These are phyloP conservation scores for Penicillium canescens DNA, from an alignment of 495 filamentous ascomycete genomes.

Conservation along the genomic window DNA sequence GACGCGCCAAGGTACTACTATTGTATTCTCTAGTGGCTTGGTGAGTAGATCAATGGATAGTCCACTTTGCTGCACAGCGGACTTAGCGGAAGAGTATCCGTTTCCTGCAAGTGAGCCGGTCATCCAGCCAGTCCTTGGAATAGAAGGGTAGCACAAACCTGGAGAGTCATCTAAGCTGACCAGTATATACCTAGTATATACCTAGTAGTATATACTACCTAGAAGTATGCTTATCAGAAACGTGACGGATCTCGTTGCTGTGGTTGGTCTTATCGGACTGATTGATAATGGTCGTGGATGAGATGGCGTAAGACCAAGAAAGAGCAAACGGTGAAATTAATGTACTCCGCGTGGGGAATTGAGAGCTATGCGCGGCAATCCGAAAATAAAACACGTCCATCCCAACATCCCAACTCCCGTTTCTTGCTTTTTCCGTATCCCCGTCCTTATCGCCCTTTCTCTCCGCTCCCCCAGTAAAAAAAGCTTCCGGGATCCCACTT, in stretches of 20 bases:
- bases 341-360: neutral
- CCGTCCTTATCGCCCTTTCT: conserved; percentile 17
- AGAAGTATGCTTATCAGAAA: conserved; percentile 17
- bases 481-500: neutral
- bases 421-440: conserved; percentile 10
- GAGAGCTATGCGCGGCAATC: neutral
- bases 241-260: conserved; percentile 26
- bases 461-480: conserved; percentile 15
- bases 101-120: too few species aligned
- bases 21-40: neutral
- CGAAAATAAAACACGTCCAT: conserved; percentile 3
- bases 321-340: neutral
- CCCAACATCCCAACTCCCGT: neutral
- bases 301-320: conserved; percentile 16
- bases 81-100: too few species aligned
- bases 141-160: neutral
- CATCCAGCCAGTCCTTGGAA: too few species aligned
- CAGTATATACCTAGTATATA: too few species aligned
- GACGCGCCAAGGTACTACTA: conserved; percentile 8
- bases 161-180: too few species aligned
- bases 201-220: neutral
- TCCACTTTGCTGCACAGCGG: too few species aligned
- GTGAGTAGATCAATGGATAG: too few species aligned
- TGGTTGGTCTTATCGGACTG: conserved; percentile 40
- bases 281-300: conserved; percentile 31